phyloP scores from a whole-genome alignment of 257 asterid species.

The Gentiana dahurica region DNA sequence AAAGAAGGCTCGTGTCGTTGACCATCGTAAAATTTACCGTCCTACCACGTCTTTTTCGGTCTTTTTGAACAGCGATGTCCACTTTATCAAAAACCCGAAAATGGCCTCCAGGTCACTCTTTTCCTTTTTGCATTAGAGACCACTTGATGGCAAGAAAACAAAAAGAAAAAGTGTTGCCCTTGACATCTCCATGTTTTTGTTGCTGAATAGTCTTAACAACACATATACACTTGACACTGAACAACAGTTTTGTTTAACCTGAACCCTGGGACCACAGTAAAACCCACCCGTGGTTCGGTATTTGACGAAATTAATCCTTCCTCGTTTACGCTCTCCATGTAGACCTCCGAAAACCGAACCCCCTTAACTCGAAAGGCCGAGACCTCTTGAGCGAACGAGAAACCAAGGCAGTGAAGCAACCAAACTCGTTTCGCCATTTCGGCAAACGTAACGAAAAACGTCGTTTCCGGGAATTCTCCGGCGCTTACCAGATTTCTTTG shows the following conservation, averaged over 20 bases:
- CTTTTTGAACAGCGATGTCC: background rate
- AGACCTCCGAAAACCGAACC: conserved; percentile 61
- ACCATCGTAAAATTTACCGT: too few species aligned
- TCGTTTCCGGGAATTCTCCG: conserved; percentile 47
- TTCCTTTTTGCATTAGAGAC: conserved; percentile 5
- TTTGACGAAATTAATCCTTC: conserved; percentile 44
- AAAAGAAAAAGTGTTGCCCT: too few species aligned
- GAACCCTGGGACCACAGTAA: conserved; percentile 73
- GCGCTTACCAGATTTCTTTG: conserved; percentile 36
- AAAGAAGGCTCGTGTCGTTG: too few species aligned
- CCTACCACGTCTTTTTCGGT: too few species aligned
- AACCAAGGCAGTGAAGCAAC: conserved; percentile 70
- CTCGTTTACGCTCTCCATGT: conserved; percentile 67
- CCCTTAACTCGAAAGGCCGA: conserved; percentile 47
- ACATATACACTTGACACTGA: conserved; percentile 65
- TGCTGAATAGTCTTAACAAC: conserved; percentile 10
- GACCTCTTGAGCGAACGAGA: conserved; percentile 41
- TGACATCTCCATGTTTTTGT: too few species aligned
- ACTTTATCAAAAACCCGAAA: background rate
- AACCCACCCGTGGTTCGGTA: conserved; percentile 50
- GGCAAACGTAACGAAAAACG: conserved; percentile 34
- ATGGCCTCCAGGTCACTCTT: conserved; percentile 11
- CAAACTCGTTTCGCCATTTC: conserved; percentile 84
- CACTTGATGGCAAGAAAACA: background rate
- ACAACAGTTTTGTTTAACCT: conserved; percentile 40